A percentile compares a stretch with the other conserved stretches of the same genome.
These are phyloP conservation scores for Phytophthora nicotianae DNA, from an alignment of 352 stramenopile species.

Conservation along the genomic window DNA sequence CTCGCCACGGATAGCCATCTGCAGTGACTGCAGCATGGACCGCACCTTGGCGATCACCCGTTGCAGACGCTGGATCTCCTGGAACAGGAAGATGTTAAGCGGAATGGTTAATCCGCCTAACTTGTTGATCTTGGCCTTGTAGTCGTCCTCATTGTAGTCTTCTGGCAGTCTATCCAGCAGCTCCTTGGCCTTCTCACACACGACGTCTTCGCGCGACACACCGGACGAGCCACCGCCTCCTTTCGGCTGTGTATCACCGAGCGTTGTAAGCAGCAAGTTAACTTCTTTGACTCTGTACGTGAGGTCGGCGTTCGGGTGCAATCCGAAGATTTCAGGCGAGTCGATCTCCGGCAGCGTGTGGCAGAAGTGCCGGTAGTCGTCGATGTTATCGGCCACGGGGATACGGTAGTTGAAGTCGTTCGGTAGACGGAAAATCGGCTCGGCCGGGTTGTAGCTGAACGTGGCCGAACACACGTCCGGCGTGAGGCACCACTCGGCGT, in stretches of 20 bases:
- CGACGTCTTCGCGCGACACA: slow-evolving; percentile 94
- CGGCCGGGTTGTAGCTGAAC: slow-evolving; percentile 96
- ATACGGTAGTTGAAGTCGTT: slow-evolving; percentile 98
- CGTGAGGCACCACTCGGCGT: slow-evolving; percentile 97
- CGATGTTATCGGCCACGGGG: slow-evolving; percentile 90
- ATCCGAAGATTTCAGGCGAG: slow-evolving; percentile 98
- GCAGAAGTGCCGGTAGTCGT: slow-evolving; percentile 96
- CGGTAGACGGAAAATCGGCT: slow-evolving; percentile 96
- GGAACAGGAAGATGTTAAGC: slow-evolving; percentile 99
- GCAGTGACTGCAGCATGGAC: slow-evolving; percentile 94
- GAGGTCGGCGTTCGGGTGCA: slow-evolving; percentile 98
- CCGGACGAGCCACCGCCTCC: slow-evolving; percentile 88
- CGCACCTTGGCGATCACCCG: slow-evolving; percentile 96
- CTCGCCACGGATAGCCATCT: slow-evolving; percentile 98
- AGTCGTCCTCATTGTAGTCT: slow-evolving; percentile 98
- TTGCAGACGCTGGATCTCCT: slow-evolving; percentile 98
- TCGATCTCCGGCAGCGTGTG: slow-evolving; percentile 96
- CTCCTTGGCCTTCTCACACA: slow-evolving; percentile 96
- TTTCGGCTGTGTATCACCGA: slow-evolving; percentile 97
- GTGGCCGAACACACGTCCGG: slow-evolving; percentile 74
- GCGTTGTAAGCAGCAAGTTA: slow-evolving; percentile 92
- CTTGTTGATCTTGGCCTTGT: slow-evolving; percentile 97
- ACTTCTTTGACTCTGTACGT: slow-evolving; percentile 98
- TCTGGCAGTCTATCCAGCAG: slow-evolving; percentile 94
- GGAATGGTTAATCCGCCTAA: slow-evolving; percentile 95